Base-by-base conservation (phyloP, 352 stramenopile species). In the Blastocystis hominis region DNA sequence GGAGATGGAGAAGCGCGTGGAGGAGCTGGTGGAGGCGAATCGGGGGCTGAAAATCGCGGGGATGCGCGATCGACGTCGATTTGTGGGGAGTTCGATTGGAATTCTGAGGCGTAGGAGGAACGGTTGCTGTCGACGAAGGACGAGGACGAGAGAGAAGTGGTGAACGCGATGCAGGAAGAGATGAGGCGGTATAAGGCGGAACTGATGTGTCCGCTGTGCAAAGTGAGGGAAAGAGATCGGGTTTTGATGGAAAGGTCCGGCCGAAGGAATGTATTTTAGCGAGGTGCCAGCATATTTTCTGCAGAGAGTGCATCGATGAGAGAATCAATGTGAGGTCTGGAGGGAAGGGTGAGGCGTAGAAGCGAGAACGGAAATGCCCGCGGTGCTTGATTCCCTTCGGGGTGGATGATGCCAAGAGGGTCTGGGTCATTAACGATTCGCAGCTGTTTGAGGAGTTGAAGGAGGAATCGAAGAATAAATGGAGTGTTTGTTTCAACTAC, bases 231-330 rank as follows among this genome's bases (percentile, higher is more conserved):
- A 20, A 20, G 62, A 15, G 20, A 40, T 13, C 6, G 6, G 30
- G 20, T 15, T 72, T 34, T 24, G 38, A 20, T 34, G 24, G 24
- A 46, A 13, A 72, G 62, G 20, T 46, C 15, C 34, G 20, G 30
- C 72, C 72, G 3, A 84, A 84, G 55, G 72, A 84, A n/a, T 84
- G 72, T 30, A 84, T 84, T 44, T n/a, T 84, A 15, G 36, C 24
- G 38, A 66, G 55, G 17, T 84, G 72, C 34, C 72, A 84, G 72
- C 72, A 84, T 64, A 84, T 84, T 53, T 84, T 84, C 56, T 84
- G 72, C 44, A 56, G 72, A 30, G 72, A 84, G 20, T 84, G 72
- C 30, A 40, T 84, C 38, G 72, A 84, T 9, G 72, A 84, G 40
- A 17, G 72, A 10, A 84, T 84, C 62, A 15, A 50, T 2, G 72